These are phyloP conservation scores for Vanderwaltozyma polyspora DNA, from an alignment of 805 yeast genomes.

Conservation along the genomic window DNA sequence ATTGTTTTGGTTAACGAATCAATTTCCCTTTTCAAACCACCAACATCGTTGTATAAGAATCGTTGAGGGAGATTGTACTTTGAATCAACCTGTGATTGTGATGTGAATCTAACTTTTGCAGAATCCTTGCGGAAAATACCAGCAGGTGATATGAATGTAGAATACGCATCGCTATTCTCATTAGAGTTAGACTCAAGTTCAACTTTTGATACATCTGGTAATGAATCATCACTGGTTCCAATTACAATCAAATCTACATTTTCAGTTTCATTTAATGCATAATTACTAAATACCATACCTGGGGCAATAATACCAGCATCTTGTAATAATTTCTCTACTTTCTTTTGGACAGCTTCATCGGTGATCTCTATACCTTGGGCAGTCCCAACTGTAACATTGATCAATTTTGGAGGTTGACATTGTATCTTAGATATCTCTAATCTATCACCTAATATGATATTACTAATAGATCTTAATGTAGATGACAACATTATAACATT, in stretches of 20 bases:
- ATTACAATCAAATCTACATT: conserved; percentile 14
- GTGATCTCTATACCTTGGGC: conserved; percentile 11
- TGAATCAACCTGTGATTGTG: conserved; percentile 19
- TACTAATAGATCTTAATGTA: conserved; percentile 33
- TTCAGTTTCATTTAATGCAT: conserved; percentile 9
- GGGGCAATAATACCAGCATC: conserved; percentile 55
- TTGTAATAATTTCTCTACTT: conserved; percentile 34
- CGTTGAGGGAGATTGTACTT: conserved; percentile 37
- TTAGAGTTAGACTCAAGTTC: conserved; percentile 11
- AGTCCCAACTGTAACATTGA: conserved; percentile 27
- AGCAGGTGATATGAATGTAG: conserved; percentile 35
- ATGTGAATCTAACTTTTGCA: conserved; percentile 19
- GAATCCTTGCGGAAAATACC: conserved; percentile 33
- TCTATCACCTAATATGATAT: conserved; percentile 40
- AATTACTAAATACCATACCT: conserved; percentile 32
- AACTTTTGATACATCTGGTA: conserved; percentile 32
- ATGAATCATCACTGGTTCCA: conserved; percentile 23
- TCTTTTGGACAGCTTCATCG: conserved; percentile 14
- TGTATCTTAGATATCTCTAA: conserved; percentile 35
- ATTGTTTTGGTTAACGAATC: conserved; percentile 51
- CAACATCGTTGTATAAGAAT: conserved; percentile 45
- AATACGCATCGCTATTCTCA: background rate
- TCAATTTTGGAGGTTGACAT: conserved; percentile 40
- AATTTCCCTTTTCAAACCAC: conserved; percentile 66
- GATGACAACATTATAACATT: conserved; percentile 41